Conservation (phyloP, 2,329 filamentous ascomycete species). For the Hypoxylon sp. region DNA sequence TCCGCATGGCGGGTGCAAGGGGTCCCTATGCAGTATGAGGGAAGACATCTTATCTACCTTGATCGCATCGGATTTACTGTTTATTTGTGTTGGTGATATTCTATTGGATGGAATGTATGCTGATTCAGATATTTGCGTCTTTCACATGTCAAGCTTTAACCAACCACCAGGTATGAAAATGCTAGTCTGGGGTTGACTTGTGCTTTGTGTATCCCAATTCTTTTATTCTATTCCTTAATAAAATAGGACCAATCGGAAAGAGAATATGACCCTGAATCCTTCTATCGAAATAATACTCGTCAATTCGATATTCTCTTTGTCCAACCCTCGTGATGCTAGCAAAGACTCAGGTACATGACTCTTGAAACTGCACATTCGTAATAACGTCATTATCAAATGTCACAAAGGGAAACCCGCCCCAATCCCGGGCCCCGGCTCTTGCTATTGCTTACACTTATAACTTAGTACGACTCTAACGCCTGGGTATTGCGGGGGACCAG, state of each 20-base stretch:
- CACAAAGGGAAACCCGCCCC: conserved; percentile 24
- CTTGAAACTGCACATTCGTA: neutral
- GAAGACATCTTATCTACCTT: neutral
- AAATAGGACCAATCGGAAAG: neutral
- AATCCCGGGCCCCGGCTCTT: conserved; percentile 22
- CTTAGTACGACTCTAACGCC: conserved; percentile 10
- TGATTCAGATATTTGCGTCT: conserved; percentile 26
- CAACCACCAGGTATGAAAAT: neutral
- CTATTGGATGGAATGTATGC: conserved; percentile 14
- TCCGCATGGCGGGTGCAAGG: neutral
- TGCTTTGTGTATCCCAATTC: neutral
- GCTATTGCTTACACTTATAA: conserved; percentile 1
- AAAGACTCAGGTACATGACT: neutral
- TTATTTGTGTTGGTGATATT: neutral
- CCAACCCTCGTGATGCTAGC: neutral
- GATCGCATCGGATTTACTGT: conserved; percentile 2
- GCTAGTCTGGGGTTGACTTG: neutral
- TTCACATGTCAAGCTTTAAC: conserved; percentile 33
- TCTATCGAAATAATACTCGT: neutral
- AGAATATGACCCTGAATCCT: too few species aligned
- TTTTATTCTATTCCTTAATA: neutral
- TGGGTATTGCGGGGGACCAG: conserved; percentile 41
- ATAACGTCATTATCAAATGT: conserved; percentile 47
- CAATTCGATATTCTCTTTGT: neutral
- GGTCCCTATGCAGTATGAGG: neutral